phyloP scores from a whole-genome alignment of 73 alveolate genomes.

The Paramecium primaurelia region DNA sequence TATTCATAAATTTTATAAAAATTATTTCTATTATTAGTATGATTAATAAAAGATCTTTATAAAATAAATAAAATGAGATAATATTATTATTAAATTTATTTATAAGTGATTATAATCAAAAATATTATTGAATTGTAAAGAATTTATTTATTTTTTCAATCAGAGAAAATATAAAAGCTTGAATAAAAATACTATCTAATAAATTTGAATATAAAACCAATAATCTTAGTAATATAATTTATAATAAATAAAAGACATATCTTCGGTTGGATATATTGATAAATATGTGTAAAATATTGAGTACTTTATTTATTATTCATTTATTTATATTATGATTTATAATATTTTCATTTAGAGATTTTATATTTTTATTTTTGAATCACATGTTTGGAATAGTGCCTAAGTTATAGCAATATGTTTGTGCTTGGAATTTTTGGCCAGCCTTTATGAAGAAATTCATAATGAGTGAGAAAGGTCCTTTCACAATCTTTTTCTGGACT shows the following conservation, averaged over 20 bases:
- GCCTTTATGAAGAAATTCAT: background rate
- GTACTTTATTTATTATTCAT: background rate
- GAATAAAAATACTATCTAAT: background rate
- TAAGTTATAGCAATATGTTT: background rate
- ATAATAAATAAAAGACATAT: too few species aligned
- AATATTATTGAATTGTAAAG: background rate
- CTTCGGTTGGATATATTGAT: too few species aligned
- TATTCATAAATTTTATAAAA: background rate
- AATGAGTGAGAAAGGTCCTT: conserved; percentile 4
- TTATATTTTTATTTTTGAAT: background rate
- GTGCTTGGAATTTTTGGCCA: conserved; percentile 48
- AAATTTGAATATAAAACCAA: background rate
- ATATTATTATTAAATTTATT: too few species aligned
- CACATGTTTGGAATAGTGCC: conserved; percentile 43
- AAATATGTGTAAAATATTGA: background rate
- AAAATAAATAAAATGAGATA: background rate
- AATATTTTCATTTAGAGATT: background rate
- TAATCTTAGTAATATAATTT: too few species aligned
- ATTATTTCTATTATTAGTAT: background rate
- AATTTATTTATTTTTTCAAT: too few species aligned
- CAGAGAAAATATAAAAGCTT: too few species aligned
- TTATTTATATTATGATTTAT: background rate
- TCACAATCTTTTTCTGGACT: conserved; percentile 44
- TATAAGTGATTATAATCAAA: too few species aligned
- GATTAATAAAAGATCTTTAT: background rate